Evolutionary conservation across 1,284 basidiomycete species (phyloP), one percentile per base, ranked within the genome.

Genomic region (Stygiomarasmius scandens): DNA sequence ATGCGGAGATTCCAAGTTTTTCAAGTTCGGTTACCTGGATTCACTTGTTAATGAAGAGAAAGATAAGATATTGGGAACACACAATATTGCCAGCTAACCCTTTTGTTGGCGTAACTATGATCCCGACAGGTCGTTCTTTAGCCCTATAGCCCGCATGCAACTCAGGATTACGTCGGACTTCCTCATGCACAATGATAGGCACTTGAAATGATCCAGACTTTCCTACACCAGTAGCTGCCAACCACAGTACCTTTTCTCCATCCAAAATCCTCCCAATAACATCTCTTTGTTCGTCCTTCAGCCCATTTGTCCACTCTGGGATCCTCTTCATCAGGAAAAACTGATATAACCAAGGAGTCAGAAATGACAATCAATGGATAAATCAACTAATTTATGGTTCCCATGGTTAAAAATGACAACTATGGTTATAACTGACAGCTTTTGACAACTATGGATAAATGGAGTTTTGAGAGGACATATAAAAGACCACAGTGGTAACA

Each of bases 41-140:
- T 24, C 29, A 6, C 47, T 36, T 16, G 9, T 20, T n/a, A 16
- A 14, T 16, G 19, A 41, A 29, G 8, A n/a, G 5, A 24, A 6
- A 41, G 16, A 41, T 22, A 34, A 29, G 16, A 23, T 22, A 1
- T 19, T 23, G 10, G 4, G 41, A 43, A 49, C 29, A 2, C 46
- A 56, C 55, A 25, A 56, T 56, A 38, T 51, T 56, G 9, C 23
- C 25, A 14, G 49, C 55, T 8, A 56, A 34, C 8, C 55, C 49
- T 44, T 56, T 56, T 29, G 49, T 56, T 22, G 49, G 55, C n/a
- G 55, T 56, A 10, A 56, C 43, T 12, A 56, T 27, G 4, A 56
- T 4, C 27, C 55, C 55, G 16, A 56, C 55, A 41, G 55, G 55
- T 29, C 10, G 19, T 5, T 45, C 29, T 11, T 12, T 16, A 51